Base-by-base conservation (phyloP, 306 rosid species). In the Vigna mungo region DNA sequence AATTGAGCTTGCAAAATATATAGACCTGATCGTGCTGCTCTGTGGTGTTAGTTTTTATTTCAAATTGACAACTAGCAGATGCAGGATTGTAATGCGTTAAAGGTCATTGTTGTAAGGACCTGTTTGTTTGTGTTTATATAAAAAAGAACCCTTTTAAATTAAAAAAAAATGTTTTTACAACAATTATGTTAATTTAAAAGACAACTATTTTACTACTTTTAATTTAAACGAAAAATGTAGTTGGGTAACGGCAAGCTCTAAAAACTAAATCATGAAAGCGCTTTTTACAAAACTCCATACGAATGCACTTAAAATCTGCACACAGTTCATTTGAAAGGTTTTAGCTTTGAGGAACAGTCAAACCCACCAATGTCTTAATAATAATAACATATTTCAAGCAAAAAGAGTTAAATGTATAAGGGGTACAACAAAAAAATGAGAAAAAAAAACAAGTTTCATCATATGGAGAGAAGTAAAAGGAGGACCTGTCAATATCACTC, bases 1-100 rank as follows among this genome's bases (percentile, higher is more conserved):
- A 52, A 43, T 32, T 27, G 30, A 30, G 16, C 74, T 43, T n/a
- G 21, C 64, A 61, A 79, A 60, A 51, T 60, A 27, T 11, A 32
- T 30, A 13, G 13, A 75, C 49, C 71, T 18, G 34, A 74, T 46
- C 17, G 9, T 15, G 68, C 16, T 21, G 44, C 44, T 39, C 8
- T 11, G 5, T 14, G 13, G 7, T 36, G 21, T 71, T 32, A 21
- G 8, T 20, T 72, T 39, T 8, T 41, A 72, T 9, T 7, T 55
- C 10, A 74, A 41, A 9, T 11, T 9, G 30, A 61, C 12, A 44
- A 30, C 44, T 61, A 68, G 49, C 36, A 61, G 61, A 51, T 14
- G 72, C 53, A 30, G 7, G 47, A 62, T 36, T 34, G 15, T 62
- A 62, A 61, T 61, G 47, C 2, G 4, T 60, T 71, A 60, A 64